These are phyloP conservation scores for Candida xiaguanensis DNA, from an alignment of 805 yeast species.

Conservation along the genomic window DNA sequence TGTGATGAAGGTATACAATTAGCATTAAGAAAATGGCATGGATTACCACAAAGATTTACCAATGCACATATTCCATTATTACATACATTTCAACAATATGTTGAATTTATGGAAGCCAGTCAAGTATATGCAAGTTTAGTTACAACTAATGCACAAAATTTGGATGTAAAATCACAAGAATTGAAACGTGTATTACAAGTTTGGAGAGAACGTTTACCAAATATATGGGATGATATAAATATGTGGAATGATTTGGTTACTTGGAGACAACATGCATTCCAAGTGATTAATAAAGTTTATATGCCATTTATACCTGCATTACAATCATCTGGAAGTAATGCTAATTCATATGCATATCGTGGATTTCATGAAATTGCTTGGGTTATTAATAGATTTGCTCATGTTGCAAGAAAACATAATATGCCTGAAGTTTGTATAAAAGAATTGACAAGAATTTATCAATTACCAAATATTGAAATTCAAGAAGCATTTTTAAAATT, in stretches of 20 bases:
- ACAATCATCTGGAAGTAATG: conserved; percentile 70
- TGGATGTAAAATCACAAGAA: conserved; percentile 92
- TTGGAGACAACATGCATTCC: conserved; percentile 98
- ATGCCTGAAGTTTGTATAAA: conserved; percentile 96
- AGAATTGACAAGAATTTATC: conserved; percentile 89
- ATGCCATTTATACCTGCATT: conserved; percentile 86
- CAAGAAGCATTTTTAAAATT: conserved; percentile 96
- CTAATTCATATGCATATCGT: conserved; percentile 90
- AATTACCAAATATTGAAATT: conserved; percentile 94
- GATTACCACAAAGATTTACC: conserved; percentile 72
- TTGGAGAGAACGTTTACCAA: conserved; percentile 97
- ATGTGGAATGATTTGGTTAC: conserved; percentile 97
- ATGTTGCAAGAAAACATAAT: conserved; percentile 94
- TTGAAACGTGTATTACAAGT: conserved; percentile 91
- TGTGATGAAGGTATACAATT: conserved; percentile 97
- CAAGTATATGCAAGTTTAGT: conserved; percentile 86
- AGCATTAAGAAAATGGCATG: conserved; percentile 89
- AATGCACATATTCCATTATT: conserved; percentile 85
- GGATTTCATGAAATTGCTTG: conserved; percentile 99
- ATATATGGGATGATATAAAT: conserved; percentile 95
- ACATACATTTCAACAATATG: conserved; percentile 95
- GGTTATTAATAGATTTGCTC: conserved; percentile 97
- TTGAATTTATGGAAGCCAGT: conserved; percentile 95
- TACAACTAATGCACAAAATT: conserved; percentile 85
- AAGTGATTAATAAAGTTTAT: conserved; percentile 90